Percentiles rank a stretch among this genome's conserved stretches.
These are phyloP conservation scores for Colletotrichum tropicale DNA, from an alignment of 2,329 filamentous ascomycete species.

Conservation along the genomic window DNA sequence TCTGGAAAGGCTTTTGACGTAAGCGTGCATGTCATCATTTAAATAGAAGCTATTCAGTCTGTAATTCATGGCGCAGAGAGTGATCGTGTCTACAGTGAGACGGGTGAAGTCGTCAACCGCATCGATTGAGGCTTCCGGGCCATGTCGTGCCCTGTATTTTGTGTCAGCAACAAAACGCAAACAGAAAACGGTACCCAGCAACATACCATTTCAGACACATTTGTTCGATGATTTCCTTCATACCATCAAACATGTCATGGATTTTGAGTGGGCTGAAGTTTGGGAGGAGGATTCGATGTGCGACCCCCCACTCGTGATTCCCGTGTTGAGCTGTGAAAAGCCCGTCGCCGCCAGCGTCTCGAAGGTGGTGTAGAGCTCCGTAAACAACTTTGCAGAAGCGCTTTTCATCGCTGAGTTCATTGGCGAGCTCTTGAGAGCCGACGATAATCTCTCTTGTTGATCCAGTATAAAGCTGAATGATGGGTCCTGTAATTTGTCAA, in stretches of 20 bases:
- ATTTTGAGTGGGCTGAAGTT: constrained; percentile 73
- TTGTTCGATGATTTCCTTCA: constrained; percentile 71
- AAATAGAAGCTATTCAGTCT: constrained; percentile 78
- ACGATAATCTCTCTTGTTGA: neutral
- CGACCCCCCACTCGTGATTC: constrained; percentile 62
- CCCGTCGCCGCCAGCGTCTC: constrained; percentile 49
- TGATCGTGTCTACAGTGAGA: constrained; percentile 75
- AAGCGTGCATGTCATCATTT: constrained; percentile 60
- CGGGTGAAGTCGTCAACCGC: constrained; percentile 73
- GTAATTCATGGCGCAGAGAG: constrained; percentile 72
- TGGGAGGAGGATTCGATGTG: constrained; percentile 68
- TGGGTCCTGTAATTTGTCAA: neutral
- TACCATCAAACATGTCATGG: constrained; percentile 70
- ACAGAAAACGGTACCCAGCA: neutral
- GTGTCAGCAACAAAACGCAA: neutral
- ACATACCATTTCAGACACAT: constrained; percentile 67
- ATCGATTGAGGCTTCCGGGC: constrained; percentile 50
- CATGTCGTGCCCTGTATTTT: constrained; percentile 60
- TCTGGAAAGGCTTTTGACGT: constrained; percentile 70
- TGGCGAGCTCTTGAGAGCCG: neutral
- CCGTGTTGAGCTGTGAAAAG: constrained; percentile 57
- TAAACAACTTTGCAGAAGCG: neutral
- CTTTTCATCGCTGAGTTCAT: neutral
- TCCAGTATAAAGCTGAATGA: neutral
- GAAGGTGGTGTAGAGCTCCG: neutral